Evolutionary conservation across 371 early-diverging fungal species (phyloP), one percentile per base, ranked within the genome.

Genomic region (Mortierella sp.): DNA sequence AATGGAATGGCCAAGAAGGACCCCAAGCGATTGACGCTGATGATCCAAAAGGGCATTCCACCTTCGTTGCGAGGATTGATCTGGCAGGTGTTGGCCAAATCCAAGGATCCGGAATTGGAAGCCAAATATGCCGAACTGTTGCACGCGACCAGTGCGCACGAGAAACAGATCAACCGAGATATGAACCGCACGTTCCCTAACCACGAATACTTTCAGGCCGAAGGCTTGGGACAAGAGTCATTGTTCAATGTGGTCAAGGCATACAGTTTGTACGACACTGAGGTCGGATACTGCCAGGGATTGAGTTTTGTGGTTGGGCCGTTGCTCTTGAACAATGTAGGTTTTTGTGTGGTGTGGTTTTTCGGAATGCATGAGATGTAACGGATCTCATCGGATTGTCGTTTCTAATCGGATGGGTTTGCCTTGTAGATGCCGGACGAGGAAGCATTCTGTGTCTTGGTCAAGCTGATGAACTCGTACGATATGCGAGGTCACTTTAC

Each of bases 271-370:
- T 95, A 93, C 56, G 98, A 98, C 79, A 61, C 81, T 2, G 95
- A 96, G 48, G 91, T 97, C 43, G 98, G 98, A 6, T 95, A 98
- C 79, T 95, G 96, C 70, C 97, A 96, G 80, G 96, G 96, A 13
- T 78, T 97, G 45, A 84, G 94, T 4, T 95, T 94, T 81, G 85
- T 98, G 21, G 93, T 91, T 27, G 96, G 94, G 0, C 94, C 96
- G 10, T 67, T 98, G 66, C 80, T 98, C 41, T 79, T 95, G 45
- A 94, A 96, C 79, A 34, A 34, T 10, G 34, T 34, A 34, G 34
- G 34, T 71, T 8, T 50, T 3, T 28, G 17, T 31, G 8, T 24
- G 17, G 21, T 44, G 24, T 29, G 8, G 12, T 10, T 6, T 27
- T 47, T 44, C 16, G n/a, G 25, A 28, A 14, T 34, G 17, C 7